phyloP scores from a whole-genome alignment of 306 rosid species.

The Trifolium fragiferum region DNA sequence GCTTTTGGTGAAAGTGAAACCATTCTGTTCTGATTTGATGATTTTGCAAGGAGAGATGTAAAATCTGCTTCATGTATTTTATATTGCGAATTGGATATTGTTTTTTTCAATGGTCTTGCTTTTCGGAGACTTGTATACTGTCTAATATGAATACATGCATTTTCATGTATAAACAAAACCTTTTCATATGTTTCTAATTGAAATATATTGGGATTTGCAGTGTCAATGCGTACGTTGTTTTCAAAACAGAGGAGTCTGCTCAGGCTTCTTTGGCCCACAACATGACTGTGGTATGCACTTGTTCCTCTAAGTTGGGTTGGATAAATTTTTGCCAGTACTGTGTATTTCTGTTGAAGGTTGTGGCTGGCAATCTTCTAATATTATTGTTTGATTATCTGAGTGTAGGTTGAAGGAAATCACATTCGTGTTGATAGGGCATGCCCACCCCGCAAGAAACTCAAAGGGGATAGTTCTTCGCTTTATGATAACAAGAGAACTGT shows the following conservation, averaged over 20 bases:
- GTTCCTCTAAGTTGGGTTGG: slow-evolving; percentile 23
- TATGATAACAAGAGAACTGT: slow-evolving; percentile 89
- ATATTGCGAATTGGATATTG: neutral
- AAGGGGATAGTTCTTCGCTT: slow-evolving; percentile 63
- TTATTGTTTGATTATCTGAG: slow-evolving; percentile 31
- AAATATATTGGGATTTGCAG: slow-evolving; percentile 55
- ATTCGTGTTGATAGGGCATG: slow-evolving; percentile 96
- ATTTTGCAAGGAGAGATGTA: neutral
- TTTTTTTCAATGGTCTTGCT: neutral
- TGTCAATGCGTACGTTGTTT: slow-evolving; percentile 83
- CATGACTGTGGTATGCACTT: slow-evolving; percentile 76
- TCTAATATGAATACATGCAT: neutral
- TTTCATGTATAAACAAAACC: slow-evolving; percentile 15
- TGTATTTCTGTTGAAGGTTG: slow-evolving; percentile 10
- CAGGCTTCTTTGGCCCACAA: slow-evolving; percentile 86
- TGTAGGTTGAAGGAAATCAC: slow-evolving; percentile 86
- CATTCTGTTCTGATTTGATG: slow-evolving; percentile 16
- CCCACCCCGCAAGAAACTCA: slow-evolving; percentile 94
- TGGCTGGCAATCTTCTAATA: neutral
- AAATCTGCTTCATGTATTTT: slow-evolving; percentile 17
- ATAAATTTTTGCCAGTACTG: neutral
- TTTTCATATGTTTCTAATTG: slow-evolving; percentile 35
- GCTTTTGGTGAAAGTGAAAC: slow-evolving; percentile 18
- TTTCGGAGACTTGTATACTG: neutral
- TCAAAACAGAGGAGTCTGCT: slow-evolving; percentile 72